Evolutionary conservation across 345 rosid genomes (phyloP), one percentile per base, ranked within the genome.

Genomic region (Lepidium didymum): DNA sequence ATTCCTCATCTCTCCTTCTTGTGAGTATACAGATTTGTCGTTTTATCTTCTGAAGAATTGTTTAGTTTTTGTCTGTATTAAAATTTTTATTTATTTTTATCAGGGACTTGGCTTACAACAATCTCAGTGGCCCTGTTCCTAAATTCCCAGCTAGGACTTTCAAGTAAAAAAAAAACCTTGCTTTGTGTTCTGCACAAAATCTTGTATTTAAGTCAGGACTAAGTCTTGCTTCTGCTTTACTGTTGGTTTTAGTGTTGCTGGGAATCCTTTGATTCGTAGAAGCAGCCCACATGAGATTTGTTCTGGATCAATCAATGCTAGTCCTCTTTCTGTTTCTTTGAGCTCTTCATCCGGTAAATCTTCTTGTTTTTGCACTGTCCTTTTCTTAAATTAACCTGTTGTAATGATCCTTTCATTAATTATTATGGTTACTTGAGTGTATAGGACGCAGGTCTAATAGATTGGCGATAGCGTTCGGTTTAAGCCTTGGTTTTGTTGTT

Each of bases 31-130:
- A 60, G 10, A 12, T 66, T 66, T 69, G 59, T 70, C 47, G 47
- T 47, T 78, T 64, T 18, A 15, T 16, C 42, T 72, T 41, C 0
- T 74, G 19, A 64, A 51, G 12, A 0, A 1, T 21, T 52, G 23
- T 47, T 43, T 59, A 25, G 11, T 51, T 14, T 33, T 42, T 62
- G n/a, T 64, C 64, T 62, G 44, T 25, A 56, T 11, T 56, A 5
- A 1, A 2, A 19, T 5, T 5, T 10, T 42, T 46, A 55, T 63
- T 21, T 44, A 11, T 18, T 42, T 59, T 1, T 3, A 55, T 72
- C 80, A 93, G 97, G 81, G 98, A 93, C 82, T 81, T 93, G 82
- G 90, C 97, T 73, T 90, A 79, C 73, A 93, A 93, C 82, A 90
- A 93, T 75, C 92, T 90, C 64, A 93, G 90, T 62, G 96, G 96